Base-by-base conservation (phyloP, 305 asterid species). In the Solanum hybrid region DNA sequence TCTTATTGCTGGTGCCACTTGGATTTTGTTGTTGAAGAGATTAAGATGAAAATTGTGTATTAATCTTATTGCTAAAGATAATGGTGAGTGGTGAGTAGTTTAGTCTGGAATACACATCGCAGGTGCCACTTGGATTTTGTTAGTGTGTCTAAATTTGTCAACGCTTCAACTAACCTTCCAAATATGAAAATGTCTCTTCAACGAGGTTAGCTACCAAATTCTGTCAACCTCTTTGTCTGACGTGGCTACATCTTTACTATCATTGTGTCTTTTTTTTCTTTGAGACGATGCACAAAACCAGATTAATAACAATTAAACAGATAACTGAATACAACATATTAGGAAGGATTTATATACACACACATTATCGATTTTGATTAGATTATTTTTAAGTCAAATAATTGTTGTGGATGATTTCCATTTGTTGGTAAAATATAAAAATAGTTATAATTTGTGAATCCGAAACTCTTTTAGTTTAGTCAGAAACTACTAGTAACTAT, bases 81-180 rank as follows among this genome's bases (percentile, higher is more conserved):
- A 60, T 60, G 72, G 12, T 60, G 71, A 60, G 64, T 45, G 22
- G 64, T 5, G 66, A 51, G 66, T 15, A 51, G 66, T 51, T 51
- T 15, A 51, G 66, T 51, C 27, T 60, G 72, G 72, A 19, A 60
- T 60, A 26, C 12, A 13, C 71, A 81, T 51, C 15, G 87, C 73
- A 51, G 73, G 31, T 36, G 27, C 75, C 76, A 31, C 77, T 32
- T 85, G 88, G 76, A 56, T 56, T 36, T 24, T 56, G 77, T 85
- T 85, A 56, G 45, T 29, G 77, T 32, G 45, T 85, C 88, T 85
- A 56, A 85, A 85, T 56, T 85, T 85, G 88, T 85, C 76, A 85
- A 85, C 45, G 76, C 88, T 31, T 85, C 77, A 85, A 85, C 88
- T 85, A 56, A 37, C 85, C 77, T 56, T 45, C 88, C 88, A 56